A percentile compares a stretch with the other conserved stretches of the same genome.
phyloP scores from a whole-genome alignment of 495 filamentous ascomycete species.

The Daldinia loculata region DNA sequence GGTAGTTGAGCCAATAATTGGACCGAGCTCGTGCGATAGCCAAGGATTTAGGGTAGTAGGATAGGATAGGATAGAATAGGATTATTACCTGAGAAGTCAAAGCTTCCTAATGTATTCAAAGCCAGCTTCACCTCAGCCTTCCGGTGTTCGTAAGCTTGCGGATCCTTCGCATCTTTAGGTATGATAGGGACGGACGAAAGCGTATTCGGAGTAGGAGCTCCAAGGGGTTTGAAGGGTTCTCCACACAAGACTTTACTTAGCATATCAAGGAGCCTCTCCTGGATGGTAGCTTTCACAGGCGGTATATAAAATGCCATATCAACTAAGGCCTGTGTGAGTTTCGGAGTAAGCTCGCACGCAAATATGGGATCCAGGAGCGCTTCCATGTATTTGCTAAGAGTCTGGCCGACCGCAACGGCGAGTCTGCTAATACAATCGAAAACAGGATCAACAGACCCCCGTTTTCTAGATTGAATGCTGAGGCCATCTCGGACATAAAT shows the following conservation, averaged over 20 bases:
- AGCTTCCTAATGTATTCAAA: constrained; percentile 91
- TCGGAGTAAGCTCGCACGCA: constrained; percentile 89
- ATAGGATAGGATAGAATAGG: constrained; percentile 5
- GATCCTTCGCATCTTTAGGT: constrained; percentile 85
- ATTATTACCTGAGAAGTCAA: constrained; percentile 80
- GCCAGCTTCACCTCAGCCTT: constrained; percentile 92
- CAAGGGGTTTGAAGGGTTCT: constrained; percentile 87
- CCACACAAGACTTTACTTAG: constrained; percentile 92
- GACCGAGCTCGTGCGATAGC: not conserved
- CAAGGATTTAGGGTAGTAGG: not conserved
- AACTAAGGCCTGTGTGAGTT: constrained; percentile 91
- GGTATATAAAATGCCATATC: constrained; percentile 99
- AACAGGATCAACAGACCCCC: constrained; percentile 84
- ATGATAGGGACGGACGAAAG: constrained; percentile 80
- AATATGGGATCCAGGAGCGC: constrained; percentile 95
- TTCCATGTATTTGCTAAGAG: constrained; percentile 98
- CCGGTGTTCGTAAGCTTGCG: constrained; percentile 71
- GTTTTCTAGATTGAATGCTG: constrained; percentile 77
- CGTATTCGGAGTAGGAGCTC: constrained; percentile 73
- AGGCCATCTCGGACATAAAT: constrained; percentile 91
- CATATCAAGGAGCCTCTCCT: constrained; percentile 93
- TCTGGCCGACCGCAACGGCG: constrained; percentile 92
- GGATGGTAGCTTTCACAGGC: constrained; percentile 88
- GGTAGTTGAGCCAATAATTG: not conserved
- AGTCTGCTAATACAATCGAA: constrained; percentile 98